Base-by-base conservation (phyloP, 2,329 filamentous ascomycete species). In the Trichoderma arundinaceum region DNA sequence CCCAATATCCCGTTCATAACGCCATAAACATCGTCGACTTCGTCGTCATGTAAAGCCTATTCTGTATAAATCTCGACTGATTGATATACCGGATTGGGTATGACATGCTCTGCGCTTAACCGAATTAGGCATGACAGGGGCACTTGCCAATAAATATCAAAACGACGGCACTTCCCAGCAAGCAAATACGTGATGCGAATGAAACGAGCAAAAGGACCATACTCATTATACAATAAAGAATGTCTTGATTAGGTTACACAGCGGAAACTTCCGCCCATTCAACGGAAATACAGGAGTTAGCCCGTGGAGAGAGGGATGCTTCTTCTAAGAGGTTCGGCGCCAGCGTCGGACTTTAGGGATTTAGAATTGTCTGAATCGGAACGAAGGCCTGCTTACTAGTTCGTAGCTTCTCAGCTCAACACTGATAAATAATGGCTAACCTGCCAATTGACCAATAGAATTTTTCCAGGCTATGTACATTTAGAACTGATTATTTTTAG, bases 1-100 rank as follows among this genome's bases (percentile, higher is more conserved):
- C 19, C 17, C 12, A n/a, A 32, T 32, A n/a, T 28, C 44, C 22
- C 4, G 22, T 28, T 4, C 22, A 28, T 28, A 28, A 28, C 22
- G 22, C 22, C 22, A 28, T 28, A 28, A 28, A 8, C 12, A 41
- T 15, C 32, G 3, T 53, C 12, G 22, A 58, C 32, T 43, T 13
- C 33, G 39, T 28, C 10, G 56, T 22, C 43, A n/a, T 60, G 44
- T 49, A 39, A 60, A 60, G 57, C 56, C 56, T 48, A 17, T 59
- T 48, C 33, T 3, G 52, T 39, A 41, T 19, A 48, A 12, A 5
- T 5, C 43, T 35, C 13, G 9, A 39, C 32, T 54, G 51, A 19
- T 39, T 28, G 43, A 17, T 38, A 59, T 59, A 35, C 57, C 57
- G 32, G 28, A 49, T 60, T 60, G n/a, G 43, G 57, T 6, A 60